Conservation (phyloP, 331 rosid genomes). For the Spiraea crenata region DNA sequence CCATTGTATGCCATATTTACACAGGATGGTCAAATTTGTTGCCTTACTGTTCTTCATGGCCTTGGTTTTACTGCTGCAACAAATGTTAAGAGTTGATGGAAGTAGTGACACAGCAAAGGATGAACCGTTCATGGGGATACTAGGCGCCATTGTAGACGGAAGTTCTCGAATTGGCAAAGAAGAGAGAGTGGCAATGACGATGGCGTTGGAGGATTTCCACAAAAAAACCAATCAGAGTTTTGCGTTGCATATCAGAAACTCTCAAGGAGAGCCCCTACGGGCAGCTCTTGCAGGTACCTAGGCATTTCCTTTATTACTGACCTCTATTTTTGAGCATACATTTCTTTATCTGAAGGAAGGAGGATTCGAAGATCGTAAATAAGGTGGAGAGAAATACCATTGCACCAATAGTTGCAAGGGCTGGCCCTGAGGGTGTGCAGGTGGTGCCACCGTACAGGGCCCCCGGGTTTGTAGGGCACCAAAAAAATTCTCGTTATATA, state of each 20-base stretch:
- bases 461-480: too few species aligned
- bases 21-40: neutral
- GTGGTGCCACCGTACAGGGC: too few species aligned
- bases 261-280: constrained; percentile 12
- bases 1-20: neutral
- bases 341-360: too few species aligned
- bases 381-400: too few species aligned
- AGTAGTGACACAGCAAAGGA: neutral
- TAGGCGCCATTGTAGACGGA: constrained; percentile 15
- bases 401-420: too few species aligned
- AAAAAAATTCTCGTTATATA: too few species aligned
- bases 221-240: neutral
- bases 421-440: too few species aligned
- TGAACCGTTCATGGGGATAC: neutral
- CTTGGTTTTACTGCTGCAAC: constrained; percentile 1
- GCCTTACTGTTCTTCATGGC: neutral
- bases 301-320: neutral
- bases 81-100: neutral
- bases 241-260: constrained; percentile 5
- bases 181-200: constrained; percentile 14
- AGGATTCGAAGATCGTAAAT: too few species aligned
- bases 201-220: constrained; percentile 15
- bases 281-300: constrained; percentile 9
- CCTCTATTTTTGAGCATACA: neutral
- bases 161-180: constrained; percentile 14